These are phyloP conservation scores for Daedaleopsis nitida DNA, from an alignment of 768 basidiomycete genomes.

Conservation along the genomic window DNA sequence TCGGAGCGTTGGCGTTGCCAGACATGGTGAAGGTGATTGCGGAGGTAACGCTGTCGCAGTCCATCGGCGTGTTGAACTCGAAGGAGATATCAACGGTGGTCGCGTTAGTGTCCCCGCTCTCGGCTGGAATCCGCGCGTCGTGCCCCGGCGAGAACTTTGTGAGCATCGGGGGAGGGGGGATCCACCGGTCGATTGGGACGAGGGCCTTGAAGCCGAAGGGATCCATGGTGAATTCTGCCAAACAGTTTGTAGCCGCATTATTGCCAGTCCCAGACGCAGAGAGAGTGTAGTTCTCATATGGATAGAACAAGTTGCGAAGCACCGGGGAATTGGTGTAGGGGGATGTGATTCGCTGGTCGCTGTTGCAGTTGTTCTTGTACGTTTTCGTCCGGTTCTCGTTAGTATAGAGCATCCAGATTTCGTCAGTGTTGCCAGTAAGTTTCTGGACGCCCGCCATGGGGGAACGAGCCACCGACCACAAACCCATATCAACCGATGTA, in stretches of 20 bases:
- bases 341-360: constrained; percentile 71
- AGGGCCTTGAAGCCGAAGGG: constrained; percentile 82
- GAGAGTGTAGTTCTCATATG: constrained; percentile 80
- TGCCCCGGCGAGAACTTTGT: constrained; percentile 87
- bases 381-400: constrained; percentile 79
- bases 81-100: constrained; percentile 64
- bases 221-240: constrained; percentile 63
- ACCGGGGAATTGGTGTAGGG: constrained; percentile 48
- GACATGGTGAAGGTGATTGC: constrained; percentile 70
- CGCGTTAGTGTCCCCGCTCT: constrained; percentile 51
- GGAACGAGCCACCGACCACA: constrained; percentile 79
- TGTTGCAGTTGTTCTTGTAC: constrained; percentile 63
- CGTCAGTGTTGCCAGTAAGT: constrained; percentile 62
- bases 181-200: constrained; percentile 71
- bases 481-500: constrained; percentile 82
- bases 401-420: constrained; percentile 83
- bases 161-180: constrained; percentile 67
- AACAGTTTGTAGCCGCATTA: constrained; percentile 65
- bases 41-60: constrained; percentile 65
- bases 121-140: constrained; percentile 67
- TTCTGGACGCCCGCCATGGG: constrained; percentile 61
- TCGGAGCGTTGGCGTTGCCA: constrained; percentile 57
- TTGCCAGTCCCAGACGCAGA: constrained; percentile 63
- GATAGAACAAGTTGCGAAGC: constrained; percentile 78
- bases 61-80: constrained; percentile 81